Evolutionary conservation across 768 basidiomycete species (phyloP).

Genomic region (Lanmaoa rubissima): DNA sequence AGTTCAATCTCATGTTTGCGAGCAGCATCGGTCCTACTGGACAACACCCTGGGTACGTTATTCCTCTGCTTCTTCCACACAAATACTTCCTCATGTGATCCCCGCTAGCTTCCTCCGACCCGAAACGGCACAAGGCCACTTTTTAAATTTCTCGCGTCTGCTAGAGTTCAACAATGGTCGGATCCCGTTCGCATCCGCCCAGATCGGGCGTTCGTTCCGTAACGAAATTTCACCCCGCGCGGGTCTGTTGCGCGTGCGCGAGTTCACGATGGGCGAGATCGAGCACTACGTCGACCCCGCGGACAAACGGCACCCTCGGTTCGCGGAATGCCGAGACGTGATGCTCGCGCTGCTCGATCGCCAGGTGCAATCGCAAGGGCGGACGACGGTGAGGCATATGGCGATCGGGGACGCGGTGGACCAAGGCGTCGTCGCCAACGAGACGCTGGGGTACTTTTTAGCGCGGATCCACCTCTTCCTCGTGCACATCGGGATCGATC

Average conservation of each 20-base stretch:
- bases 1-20: slow-evolving; percentile 99
- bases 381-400: slow-evolving; percentile 60
- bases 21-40: slow-evolving; percentile 97
- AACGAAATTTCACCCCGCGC: slow-evolving; percentile 98
- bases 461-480: slow-evolving; percentile 91
- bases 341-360: slow-evolving; percentile 78
- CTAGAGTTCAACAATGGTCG: slow-evolving; percentile 98
- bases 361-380: slow-evolving; percentile 76
- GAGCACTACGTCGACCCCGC: slow-evolving; percentile 97
- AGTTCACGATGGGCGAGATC: slow-evolving; percentile 99
- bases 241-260: slow-evolving; percentile 93
- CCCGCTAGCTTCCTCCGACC: slow-evolving; percentile 84
- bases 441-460: slow-evolving; percentile 97
- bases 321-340: slow-evolving; percentile 75
- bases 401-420: slow-evolving; percentile 87
- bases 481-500: slow-evolving; percentile 86
- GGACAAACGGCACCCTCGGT: slow-evolving; percentile 85
- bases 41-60: slow-evolving; percentile 80
- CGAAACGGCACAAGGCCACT: slow-evolving; percentile 98
- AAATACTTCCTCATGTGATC: background rate
- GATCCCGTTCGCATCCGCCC: slow-evolving; percentile 95
- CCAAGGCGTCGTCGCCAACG: slow-evolving; percentile 86
- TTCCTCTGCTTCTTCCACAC: accelerated
- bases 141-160: slow-evolving; percentile 95
- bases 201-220: slow-evolving; percentile 93